A percentile compares a stretch with the other conserved stretches of the same genome.
phyloP scores from a whole-genome alignment of 768 basidiomycete genomes.

The Boletus rubropictus region DNA sequence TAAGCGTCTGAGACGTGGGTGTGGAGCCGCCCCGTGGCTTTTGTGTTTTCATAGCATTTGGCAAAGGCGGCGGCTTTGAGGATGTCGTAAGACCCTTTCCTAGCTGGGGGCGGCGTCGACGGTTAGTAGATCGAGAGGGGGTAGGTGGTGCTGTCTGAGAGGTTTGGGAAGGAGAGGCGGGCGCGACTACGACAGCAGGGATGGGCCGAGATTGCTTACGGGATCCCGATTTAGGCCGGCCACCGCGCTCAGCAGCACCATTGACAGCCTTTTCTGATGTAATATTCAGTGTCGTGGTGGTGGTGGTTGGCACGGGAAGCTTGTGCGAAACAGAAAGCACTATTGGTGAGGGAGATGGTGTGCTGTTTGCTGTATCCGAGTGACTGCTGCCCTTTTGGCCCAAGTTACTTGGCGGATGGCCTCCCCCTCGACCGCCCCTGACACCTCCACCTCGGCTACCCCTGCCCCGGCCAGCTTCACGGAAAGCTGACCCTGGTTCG shows the following conservation, averaged over 20 bases:
- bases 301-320: slow-evolving; percentile 8
- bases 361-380: slow-evolving; percentile 17
- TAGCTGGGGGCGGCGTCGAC: slow-evolving; percentile 46
- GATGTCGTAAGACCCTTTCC: slow-evolving; percentile 21
- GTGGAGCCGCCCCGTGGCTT: slow-evolving; percentile 26
- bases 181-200: slow-evolving; percentile 20
- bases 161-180: slow-evolving; percentile 19
- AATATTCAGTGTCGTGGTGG: slow-evolving; percentile 17
- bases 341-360: slow-evolving; percentile 18
- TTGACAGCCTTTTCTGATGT: slow-evolving; percentile 22
- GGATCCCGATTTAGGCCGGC: slow-evolving; percentile 19
- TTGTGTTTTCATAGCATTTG: slow-evolving; percentile 30
- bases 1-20: slow-evolving; percentile 24
- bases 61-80: slow-evolving; percentile 12
- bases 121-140: slow-evolving; percentile 40
- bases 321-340: slow-evolving; percentile 14
- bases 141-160: slow-evolving; percentile 25
- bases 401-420: slow-evolving; percentile 24
- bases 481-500: slow-evolving; percentile 46
- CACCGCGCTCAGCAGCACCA: slow-evolving; percentile 16
- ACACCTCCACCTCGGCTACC: slow-evolving; percentile 31
- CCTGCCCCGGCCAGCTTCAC: slow-evolving; percentile 36
- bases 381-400: slow-evolving; percentile 21
- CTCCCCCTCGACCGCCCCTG: slow-evolving; percentile 24
- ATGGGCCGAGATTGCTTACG: slow-evolving; percentile 19